phyloP scores from a whole-genome alignment of 2,329 filamentous ascomycete species.

The Corinectria fuckeliana region DNA sequence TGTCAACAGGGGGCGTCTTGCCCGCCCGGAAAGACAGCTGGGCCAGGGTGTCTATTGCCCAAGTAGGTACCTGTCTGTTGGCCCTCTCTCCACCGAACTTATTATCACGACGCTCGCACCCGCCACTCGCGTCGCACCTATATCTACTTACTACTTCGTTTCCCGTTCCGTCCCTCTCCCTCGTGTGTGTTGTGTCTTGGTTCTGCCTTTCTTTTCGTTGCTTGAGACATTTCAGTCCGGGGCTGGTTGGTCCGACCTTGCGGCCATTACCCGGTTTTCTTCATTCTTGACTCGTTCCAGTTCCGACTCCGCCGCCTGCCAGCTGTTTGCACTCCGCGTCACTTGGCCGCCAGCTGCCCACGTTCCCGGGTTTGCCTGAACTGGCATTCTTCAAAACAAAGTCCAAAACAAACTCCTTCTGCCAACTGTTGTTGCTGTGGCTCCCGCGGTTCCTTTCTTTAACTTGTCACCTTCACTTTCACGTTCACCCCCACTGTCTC shows the following conservation, averaged over 20 bases:
- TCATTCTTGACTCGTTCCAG: slow-evolving; percentile 9
- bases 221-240: slow-evolving; percentile 19
- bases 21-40: background rate
- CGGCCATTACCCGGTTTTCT: slow-evolving; percentile 13
- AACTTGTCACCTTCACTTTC: background rate
- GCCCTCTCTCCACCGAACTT: slow-evolving; percentile 20
- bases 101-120: slow-evolving; percentile 36
- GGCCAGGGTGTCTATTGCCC: background rate
- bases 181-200: slow-evolving; percentile 19
- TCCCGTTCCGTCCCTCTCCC: slow-evolving; percentile 10
- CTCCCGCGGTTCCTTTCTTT: background rate
- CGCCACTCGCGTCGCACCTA: slow-evolving; percentile 2
- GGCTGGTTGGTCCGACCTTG: slow-evolving; percentile 16
- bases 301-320: background rate
- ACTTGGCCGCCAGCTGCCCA: slow-evolving; percentile 1
- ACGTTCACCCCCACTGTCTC: background rate
- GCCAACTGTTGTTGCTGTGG: background rate
- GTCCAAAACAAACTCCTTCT: slow-evolving; percentile 10
- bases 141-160: too few relatives aligned
- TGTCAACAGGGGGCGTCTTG: background rate
- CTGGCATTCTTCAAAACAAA: slow-evolving; percentile 9
- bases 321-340: slow-evolving; percentile 4
- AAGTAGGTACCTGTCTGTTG: background rate
- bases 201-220: slow-evolving; percentile 16
- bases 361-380: slow-evolving; percentile 1